phyloP scores from a whole-genome alignment of 2,329 filamentous ascomycete species.

The Epichloe amarillans region DNA sequence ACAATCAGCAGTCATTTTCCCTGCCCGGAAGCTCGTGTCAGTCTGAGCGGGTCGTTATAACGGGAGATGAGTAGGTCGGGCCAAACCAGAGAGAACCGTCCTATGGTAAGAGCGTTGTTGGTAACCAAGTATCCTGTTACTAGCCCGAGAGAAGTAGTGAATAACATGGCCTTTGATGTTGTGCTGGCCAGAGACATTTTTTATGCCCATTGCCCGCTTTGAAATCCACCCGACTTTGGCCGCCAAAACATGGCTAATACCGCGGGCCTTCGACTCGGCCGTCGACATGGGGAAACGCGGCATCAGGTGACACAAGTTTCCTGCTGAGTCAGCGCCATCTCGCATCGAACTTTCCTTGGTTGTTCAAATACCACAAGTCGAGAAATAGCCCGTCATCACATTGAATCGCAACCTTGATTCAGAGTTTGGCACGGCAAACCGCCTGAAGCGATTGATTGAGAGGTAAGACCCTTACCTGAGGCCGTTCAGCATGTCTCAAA shows the following conservation, averaged over 20 bases:
- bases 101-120: conserved; percentile 12
- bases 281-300: not conserved
- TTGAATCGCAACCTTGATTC: not conserved
- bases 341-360: not conserved
- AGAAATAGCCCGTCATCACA: not conserved
- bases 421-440: not conserved
- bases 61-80: not conserved
- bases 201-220: conserved; percentile 16
- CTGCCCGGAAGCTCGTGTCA: not conserved
- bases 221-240: conserved; percentile 15
- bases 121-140: conserved; percentile 17
- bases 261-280: not conserved
- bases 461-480: conserved; percentile 10
- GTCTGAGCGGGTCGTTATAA: not conserved
- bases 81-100: not conserved
- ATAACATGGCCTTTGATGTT: conserved; percentile 10
- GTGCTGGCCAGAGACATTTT: conserved; percentile 17
- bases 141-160: conserved; percentile 17
- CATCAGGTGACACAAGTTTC: conserved; percentile 1
- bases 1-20: conserved; percentile 30
- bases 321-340: conserved; percentile 2
- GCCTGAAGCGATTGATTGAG: not conserved
- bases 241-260: not conserved
- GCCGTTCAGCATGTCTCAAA: conserved; percentile 56
- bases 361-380: not conserved